Base-by-base conservation (phyloP, 768 basidiomycete genomes). In the Boletellus ananas region DNA sequence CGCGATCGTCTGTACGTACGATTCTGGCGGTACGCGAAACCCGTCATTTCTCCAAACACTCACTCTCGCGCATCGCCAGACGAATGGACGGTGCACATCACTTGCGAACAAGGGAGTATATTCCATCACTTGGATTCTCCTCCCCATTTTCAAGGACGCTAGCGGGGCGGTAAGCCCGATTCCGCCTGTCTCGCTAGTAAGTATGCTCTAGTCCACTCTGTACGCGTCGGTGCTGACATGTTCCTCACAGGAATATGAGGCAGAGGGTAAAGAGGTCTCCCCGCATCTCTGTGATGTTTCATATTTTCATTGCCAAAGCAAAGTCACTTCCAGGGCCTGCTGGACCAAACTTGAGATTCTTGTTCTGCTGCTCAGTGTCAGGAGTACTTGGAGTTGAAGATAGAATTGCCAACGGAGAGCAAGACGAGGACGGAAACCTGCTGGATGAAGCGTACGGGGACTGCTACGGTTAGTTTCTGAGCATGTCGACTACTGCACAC, bases 21-120 rank as follows among this genome's bases (percentile, higher is more conserved):
- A 63, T 49, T 31, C 55, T 8, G 20, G 47, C 23, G 62, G 62
- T 54, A 45, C 33, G 46, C 43, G 17, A 11, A 31, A n/a, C 21
- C 5, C 9, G 7, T 9, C 41, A 1, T 16, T 8, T 33, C n/a
- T 21, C 23, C 4, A n/a, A n/a, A 17, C 29, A 5, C 46, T 50
- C 39, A 40, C 14, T 11, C 6, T n/a, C 18, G 39, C 9, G 11
- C 14, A 17, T 35, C 23, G 17, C 20, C 44, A 59, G 66, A 61
- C 23, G 54, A 58, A 29, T 68, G 62, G 66, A 57, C 49, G 1
- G 60, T 68, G 1, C 59, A 68, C 36, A 57, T 68, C 40, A 64
- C 62, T 14, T 60, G 57, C 13, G 52, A 64, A 4, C 21, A 37
- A 18, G 55, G 39, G 2, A 38, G 52, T 11, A 39, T 55, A 27